phyloP scores from a whole-genome alignment of 2,329 filamentous ascomycete species.

The Aureobasidium leucospermi region DNA sequence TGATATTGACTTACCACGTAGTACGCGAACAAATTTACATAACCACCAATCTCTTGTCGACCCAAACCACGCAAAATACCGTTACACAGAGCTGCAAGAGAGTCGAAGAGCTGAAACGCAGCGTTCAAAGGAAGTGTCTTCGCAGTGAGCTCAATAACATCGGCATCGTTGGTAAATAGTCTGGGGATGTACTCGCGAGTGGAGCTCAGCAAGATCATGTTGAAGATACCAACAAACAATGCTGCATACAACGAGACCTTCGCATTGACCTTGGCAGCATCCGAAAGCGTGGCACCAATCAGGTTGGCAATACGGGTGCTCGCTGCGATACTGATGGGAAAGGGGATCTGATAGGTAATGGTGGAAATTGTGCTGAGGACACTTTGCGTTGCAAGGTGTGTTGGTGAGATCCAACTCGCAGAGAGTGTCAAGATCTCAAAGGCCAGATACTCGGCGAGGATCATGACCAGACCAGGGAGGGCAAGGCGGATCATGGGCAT shows the following conservation, averaged over 20 bases:
- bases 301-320: slow-evolving; percentile 86
- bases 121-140: slow-evolving; percentile 70
- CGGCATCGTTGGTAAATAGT: slow-evolving; percentile 62
- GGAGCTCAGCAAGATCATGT: slow-evolving; percentile 40
- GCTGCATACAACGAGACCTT: slow-evolving; percentile 65
- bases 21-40: slow-evolving; percentile 77
- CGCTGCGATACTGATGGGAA: slow-evolving; percentile 80
- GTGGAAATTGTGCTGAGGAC: slow-evolving; percentile 51
- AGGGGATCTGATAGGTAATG: slow-evolving; percentile 46
- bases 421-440: slow-evolving; percentile 86
- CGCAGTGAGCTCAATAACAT: slow-evolving; percentile 59
- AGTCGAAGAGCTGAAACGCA: slow-evolving; percentile 84
- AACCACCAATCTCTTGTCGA: slow-evolving; percentile 79
- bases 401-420: slow-evolving; percentile 69
- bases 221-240: slow-evolving; percentile 66
- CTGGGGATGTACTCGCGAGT: slow-evolving; percentile 64
- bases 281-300: slow-evolving; percentile 75
- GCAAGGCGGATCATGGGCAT: slow-evolving; percentile 77
- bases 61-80: slow-evolving; percentile 81
- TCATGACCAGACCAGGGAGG: slow-evolving; percentile 83
- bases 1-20: slow-evolving; percentile 47
- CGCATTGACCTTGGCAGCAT: slow-evolving; percentile 69
- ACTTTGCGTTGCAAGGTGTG: slow-evolving; percentile 78
- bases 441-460: slow-evolving; percentile 83
- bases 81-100: slow-evolving; percentile 68